Evolutionary conservation across 139 green algal genomes (phyloP).

Genomic region (Marvania coccoides): DNA sequence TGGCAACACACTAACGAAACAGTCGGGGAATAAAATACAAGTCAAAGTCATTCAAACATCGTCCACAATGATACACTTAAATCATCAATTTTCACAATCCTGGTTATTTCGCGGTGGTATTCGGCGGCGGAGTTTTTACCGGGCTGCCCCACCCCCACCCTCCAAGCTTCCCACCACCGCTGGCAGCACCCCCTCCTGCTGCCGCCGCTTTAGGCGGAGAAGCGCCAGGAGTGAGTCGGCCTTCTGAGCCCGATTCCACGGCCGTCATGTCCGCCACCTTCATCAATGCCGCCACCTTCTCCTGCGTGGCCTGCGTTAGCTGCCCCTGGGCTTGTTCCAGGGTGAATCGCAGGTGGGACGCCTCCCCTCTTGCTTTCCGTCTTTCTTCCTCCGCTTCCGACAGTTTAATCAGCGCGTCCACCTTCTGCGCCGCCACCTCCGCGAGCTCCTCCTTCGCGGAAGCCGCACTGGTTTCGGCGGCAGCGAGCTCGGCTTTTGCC

Average conservation of each 20-base stretch:
- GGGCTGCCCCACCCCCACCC: too few relatives aligned
- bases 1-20: too few relatives aligned
- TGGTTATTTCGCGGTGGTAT: too few relatives aligned
- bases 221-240: background rate
- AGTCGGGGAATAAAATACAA: too few relatives aligned
- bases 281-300: conserved; percentile 2
- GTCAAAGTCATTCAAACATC: too few relatives aligned
- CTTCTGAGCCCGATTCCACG: background rate
- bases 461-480: background rate
- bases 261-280: background rate
- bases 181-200: background rate
- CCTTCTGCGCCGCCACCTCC: conserved; percentile 3
- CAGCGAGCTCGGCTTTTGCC: too few relatives aligned
- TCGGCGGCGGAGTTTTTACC: too few relatives aligned
- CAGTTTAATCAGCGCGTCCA: background rate
- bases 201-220: background rate
- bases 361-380: background rate
- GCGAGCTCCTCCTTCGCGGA: background rate
- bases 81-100: too few relatives aligned
- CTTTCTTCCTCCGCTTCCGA: background rate
- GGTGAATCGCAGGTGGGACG: background rate
- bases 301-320: background rate
- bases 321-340: background rate
- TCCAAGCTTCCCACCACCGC: too few relatives aligned
- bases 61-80: too few relatives aligned